Conservation (phyloP, 2,329 filamentous ascomycete species). For the Diaporthe citrichinensis region DNA sequence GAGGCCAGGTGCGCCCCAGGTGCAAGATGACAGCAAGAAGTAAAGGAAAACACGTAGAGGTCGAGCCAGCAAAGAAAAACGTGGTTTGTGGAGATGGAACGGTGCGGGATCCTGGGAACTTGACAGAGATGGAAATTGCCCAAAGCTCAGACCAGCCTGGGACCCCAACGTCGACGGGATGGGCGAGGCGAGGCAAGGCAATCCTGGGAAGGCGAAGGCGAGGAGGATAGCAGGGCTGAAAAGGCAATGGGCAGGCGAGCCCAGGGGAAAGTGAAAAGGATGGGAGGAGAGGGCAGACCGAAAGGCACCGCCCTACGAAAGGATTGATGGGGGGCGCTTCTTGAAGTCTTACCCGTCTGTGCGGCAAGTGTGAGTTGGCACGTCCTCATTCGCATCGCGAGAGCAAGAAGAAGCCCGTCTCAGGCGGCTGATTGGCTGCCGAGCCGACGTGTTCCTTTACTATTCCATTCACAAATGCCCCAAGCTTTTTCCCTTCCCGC, state of each 20-base stretch:
- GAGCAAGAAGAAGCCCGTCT: conserved; percentile 35
- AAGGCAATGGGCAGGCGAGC: not conserved
- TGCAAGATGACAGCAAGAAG: not conserved
- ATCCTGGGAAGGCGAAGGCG: not conserved
- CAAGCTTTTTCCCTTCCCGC: not conserved
- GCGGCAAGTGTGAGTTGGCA: conserved; percentile 36
- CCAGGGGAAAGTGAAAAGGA: not conserved
- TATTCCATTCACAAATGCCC: not conserved
- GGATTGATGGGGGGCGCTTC: conserved; percentile 28
- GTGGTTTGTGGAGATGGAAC: conserved; percentile 34
- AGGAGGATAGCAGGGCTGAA: not conserved
- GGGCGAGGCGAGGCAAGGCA: not conserved
- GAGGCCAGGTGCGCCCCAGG: not conserved
- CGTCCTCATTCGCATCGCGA: conserved; percentile 36
- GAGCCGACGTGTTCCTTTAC: conserved; percentile 30
- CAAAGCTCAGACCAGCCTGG: conserved; percentile 31
- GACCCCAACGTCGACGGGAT: conserved; percentile 5
- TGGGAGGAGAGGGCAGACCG: not conserved
- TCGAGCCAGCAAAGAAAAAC: conserved; percentile 21
- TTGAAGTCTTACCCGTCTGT: conserved; percentile 38
- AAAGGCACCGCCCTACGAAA: conserved; percentile 6
- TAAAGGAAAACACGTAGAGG: conserved; percentile 14
- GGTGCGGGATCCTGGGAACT: conserved; percentile 18
- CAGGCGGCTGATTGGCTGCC: conserved; percentile 36
- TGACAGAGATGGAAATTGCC: conserved; percentile 26